These are phyloP conservation scores for Capillidium heterosporum DNA, from an alignment of 371 early-diverging fungal species.

Conservation along the genomic window DNA sequence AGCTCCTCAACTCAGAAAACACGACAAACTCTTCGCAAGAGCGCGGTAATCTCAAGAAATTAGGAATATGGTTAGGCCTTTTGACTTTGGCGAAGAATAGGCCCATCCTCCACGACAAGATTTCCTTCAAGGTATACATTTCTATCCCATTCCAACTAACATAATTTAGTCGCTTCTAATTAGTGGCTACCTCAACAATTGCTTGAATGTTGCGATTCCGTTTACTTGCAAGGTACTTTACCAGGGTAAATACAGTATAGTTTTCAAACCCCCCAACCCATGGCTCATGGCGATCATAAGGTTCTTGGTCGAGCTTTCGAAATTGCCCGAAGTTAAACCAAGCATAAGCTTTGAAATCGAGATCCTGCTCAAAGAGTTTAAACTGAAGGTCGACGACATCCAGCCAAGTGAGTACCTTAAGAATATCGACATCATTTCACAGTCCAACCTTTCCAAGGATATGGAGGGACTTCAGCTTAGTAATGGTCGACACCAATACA, in stretches of 20 bases:
- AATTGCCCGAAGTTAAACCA: conserved; percentile 77
- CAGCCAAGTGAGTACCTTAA: conserved; percentile 57
- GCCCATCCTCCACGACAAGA: conserved; percentile 83
- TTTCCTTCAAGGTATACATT: conserved; percentile 65
- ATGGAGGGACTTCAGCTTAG: conserved; percentile 8
- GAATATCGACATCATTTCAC: conserved; percentile 22
- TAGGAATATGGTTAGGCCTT: conserved; percentile 94
- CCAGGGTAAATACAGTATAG: conserved; percentile 58
- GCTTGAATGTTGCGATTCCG: conserved; percentile 89
- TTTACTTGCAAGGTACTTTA: conserved; percentile 95
- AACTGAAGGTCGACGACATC: conserved; percentile 69
- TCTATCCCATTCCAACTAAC: conserved; percentile 1
- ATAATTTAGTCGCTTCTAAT: conserved; percentile 53
- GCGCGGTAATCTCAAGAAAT: conserved; percentile 73
- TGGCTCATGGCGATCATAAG: conserved; percentile 92
- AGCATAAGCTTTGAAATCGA: conserved; percentile 95
- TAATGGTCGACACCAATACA: conserved; percentile 2
- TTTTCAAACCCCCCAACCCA: conserved; percentile 92
- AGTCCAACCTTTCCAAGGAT: conserved; percentile 15
- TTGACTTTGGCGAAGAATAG: conserved; percentile 83
- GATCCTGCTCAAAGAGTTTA: conserved; percentile 81
- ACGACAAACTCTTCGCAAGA: conserved; percentile 81
- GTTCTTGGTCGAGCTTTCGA: conserved; percentile 79
- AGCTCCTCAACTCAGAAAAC: conserved; percentile 79
- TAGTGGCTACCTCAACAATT: conserved; percentile 71